phyloP scores from a whole-genome alignment of 1,284 basidiomycete species.

The Violaceomyces palustris region DNA sequence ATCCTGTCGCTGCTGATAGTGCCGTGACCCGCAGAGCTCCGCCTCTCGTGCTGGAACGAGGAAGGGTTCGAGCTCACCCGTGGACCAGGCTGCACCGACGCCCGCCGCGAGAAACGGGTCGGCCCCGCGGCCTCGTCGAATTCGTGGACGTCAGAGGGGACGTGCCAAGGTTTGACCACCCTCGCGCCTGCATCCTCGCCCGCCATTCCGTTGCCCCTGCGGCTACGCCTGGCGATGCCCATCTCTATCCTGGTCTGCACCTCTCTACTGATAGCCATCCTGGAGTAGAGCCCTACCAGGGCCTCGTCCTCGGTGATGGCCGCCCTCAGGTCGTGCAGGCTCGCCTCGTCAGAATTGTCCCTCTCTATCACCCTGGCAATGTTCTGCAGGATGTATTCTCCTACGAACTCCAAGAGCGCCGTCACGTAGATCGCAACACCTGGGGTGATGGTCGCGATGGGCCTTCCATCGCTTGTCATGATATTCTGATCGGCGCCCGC shows the following conservation, averaged over 20 bases:
- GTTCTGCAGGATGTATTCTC: slow-evolving; percentile 38
- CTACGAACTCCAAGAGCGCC: slow-evolving; percentile 43
- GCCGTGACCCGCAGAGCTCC: no score
- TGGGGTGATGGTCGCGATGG: slow-evolving; percentile 47
- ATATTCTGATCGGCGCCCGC: slow-evolving; percentile 37
- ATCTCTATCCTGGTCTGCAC: slow-evolving; percentile 16
- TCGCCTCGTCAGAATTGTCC: slow-evolving; percentile 46
- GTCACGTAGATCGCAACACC: slow-evolving; percentile 47
- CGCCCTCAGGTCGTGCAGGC: slow-evolving; percentile 33
- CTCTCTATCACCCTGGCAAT: slow-evolving; percentile 43
- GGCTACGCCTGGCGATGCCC: slow-evolving; percentile 10
- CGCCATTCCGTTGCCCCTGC: not conserved
- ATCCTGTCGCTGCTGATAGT: no score
- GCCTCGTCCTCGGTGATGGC: slow-evolving; percentile 44
- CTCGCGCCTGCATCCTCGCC: slow-evolving; percentile 16
- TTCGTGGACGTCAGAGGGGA: slow-evolving; percentile 31
- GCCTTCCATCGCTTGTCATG: slow-evolving; percentile 44
- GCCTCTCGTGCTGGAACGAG: no score
- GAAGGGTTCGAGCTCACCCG: no score
- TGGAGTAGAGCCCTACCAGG: slow-evolving; percentile 23
- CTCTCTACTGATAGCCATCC: slow-evolving; percentile 24
- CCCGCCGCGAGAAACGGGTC: slow-evolving; percentile 17
- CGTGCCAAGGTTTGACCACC: slow-evolving; percentile 33
- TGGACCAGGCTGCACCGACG: slow-evolving; percentile 9
- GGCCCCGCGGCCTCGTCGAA: slow-evolving; percentile 37